phyloP scores from a whole-genome alignment of 2,329 filamentous ascomycete genomes.

The Fusarium udum region DNA sequence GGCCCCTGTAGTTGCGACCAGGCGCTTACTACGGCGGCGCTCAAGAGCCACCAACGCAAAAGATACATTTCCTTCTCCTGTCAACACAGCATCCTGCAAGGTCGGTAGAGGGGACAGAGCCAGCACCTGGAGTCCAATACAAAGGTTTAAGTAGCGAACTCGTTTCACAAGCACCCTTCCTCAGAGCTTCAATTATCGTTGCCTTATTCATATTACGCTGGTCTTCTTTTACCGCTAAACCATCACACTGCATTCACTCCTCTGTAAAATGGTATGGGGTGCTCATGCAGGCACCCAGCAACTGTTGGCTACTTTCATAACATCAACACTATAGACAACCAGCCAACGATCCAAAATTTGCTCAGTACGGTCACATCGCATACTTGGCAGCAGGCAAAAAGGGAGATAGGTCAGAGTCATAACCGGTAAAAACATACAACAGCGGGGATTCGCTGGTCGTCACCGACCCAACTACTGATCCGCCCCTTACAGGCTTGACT shows the following conservation, averaged over 20 bases:
- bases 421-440: background rate
- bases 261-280: background rate
- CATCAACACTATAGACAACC: no score
- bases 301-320: background rate
- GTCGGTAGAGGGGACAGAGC: background rate
- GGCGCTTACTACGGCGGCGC: background rate
- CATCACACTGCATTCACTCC: background rate
- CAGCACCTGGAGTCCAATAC: background rate
- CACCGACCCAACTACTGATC: slow-evolving; percentile 11
- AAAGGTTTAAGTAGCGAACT: background rate
- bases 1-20: background rate
- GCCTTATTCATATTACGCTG: background rate
- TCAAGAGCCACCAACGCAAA: background rate
- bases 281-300: background rate
- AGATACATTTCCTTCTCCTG: background rate
- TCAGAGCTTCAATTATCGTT: background rate
- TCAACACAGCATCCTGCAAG: background rate
- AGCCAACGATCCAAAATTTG: no score
- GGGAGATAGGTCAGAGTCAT: accelerated
- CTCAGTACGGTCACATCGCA: background rate
- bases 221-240: no score
- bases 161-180: background rate
- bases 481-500: slow-evolving; percentile 5
- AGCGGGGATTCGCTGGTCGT: slow-evolving; percentile 12
- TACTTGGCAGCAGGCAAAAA: background rate